A percentile compares a stretch with the other conserved stretches of the same genome.
Conservation (phyloP, 2,329 filamentous ascomycete genomes). For the Biscogniauxia marginata region DNA sequence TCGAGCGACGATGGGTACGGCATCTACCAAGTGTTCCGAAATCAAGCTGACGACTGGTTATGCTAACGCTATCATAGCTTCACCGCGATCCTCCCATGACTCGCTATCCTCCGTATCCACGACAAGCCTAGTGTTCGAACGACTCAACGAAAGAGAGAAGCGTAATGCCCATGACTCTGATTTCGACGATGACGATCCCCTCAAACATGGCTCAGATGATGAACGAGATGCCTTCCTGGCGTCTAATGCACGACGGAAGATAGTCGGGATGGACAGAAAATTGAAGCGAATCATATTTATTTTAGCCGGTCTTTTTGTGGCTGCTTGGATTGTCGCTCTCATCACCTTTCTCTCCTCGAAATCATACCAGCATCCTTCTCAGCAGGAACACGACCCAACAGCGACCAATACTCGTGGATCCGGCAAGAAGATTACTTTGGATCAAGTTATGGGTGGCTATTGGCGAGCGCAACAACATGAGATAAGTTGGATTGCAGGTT, state of each 20-base stretch:
- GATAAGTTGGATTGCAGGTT: constrained; percentile 75
- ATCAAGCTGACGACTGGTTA: not conserved
- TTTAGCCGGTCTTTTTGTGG: constrained; percentile 57
- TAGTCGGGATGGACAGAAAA: constrained; percentile 62
- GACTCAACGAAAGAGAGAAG: constrained; percentile 59
- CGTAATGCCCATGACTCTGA: constrained; percentile 34
- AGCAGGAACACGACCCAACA: constrained; percentile 65
- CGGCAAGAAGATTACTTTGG: constrained; percentile 71
- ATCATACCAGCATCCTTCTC: constrained; percentile 62
- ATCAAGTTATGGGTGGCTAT: constrained; percentile 64
- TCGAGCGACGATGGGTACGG: not conserved
- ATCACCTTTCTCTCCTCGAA: constrained; percentile 65
- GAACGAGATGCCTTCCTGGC: constrained; percentile 55
- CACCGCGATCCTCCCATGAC: constrained; percentile 47
- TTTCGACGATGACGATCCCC: constrained; percentile 45
- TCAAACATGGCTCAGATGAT: constrained; percentile 42
- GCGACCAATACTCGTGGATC: constrained; percentile 60
- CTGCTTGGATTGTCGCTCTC: constrained; percentile 68
- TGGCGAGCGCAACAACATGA: constrained; percentile 64
- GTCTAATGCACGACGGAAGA: constrained; percentile 36
- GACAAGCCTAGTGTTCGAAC: constrained; percentile 78
- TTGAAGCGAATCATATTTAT: constrained; percentile 64
- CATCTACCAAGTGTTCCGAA: not conserved
- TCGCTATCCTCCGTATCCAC: constrained; percentile 79
- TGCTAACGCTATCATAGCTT: constrained; percentile 23